Percentiles rank a stretch among this genome's conserved stretches.
Conservation (phyloP, 2,329 filamentous ascomycete genomes). For the Aspergillus transmontanensis region DNA sequence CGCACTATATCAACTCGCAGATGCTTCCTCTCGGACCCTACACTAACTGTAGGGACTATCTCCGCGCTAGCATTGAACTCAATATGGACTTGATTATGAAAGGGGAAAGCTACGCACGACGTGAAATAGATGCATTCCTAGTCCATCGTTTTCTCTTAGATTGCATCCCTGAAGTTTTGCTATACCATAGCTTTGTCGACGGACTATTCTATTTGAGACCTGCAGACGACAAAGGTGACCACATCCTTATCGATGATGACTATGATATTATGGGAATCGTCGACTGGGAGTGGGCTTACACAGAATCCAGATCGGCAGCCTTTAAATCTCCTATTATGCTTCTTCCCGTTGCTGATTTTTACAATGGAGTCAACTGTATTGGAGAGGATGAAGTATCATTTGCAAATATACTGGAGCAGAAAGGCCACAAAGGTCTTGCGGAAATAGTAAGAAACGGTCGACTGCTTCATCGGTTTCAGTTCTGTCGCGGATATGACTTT, state of each 20-base stretch:
- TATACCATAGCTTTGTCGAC: constrained; percentile 24
- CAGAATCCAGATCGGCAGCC: constrained; percentile 37
- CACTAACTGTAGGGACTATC: constrained; percentile 39
- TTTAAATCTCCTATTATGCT: constrained; percentile 49
- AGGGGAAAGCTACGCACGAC: constrained; percentile 40
- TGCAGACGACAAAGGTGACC: constrained; percentile 53
- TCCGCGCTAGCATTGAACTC: constrained; percentile 35
- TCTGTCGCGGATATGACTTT: constrained; percentile 49
- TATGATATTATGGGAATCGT: constrained; percentile 54
- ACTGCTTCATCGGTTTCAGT: constrained; percentile 43
- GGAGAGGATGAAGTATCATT: constrained; percentile 45
- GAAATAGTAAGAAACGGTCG: constrained; percentile 40
- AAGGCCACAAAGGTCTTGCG: constrained; percentile 41
- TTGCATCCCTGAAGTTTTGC: neutral
- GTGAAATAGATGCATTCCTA: constrained; percentile 42
- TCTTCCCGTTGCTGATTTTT: constrained; percentile 47
- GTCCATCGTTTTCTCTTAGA: constrained; percentile 43
- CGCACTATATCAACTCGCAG: constrained; percentile 30
- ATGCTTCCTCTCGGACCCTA: constrained; percentile 38
- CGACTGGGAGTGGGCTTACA: constrained; percentile 49
- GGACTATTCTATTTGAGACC: constrained; percentile 50
- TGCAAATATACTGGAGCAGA: constrained; percentile 36
- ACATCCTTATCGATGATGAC: constrained; percentile 50
- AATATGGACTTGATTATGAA: constrained; percentile 42
- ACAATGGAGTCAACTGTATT: constrained; percentile 37